Conservation (phyloP, 1,284 basidiomycete genomes). For the Porodaedalea pini region DNA sequence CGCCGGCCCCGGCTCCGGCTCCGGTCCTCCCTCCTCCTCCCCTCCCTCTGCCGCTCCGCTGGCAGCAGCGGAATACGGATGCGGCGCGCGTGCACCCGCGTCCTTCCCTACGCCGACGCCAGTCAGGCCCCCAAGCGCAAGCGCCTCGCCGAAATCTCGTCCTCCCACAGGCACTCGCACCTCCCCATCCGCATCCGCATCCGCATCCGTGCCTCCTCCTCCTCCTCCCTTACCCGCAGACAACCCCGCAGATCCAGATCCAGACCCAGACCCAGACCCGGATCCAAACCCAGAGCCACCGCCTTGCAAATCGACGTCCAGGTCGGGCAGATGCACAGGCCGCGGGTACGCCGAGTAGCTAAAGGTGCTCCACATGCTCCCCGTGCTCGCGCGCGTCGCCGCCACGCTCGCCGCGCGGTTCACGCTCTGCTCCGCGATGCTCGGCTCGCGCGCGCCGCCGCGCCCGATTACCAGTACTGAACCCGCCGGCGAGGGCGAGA, state of each 20-base stretch:
- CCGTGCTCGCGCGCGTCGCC: constrained; percentile 20
- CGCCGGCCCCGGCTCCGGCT: not conserved
- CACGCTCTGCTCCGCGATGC: constrained; percentile 14
- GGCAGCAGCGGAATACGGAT: constrained; percentile 14
- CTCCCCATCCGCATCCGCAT: not conserved
- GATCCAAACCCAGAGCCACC: not conserved
- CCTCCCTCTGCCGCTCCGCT: not conserved
- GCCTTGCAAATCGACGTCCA: constrained; percentile 15
- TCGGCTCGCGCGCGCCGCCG: constrained; percentile 7
- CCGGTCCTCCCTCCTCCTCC: not conserved
- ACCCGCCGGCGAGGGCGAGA: not conserved
- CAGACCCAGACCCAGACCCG: not conserved
- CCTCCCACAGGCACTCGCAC: not conserved
- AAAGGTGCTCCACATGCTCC: constrained; percentile 16
- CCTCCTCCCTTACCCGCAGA: not conserved
- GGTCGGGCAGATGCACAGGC: constrained; percentile 17
- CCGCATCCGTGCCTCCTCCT: not conserved
- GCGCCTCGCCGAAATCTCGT: not conserved
- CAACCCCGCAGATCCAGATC: too few species aligned
- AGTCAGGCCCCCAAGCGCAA: not conserved
- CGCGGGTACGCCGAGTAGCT: constrained; percentile 16
- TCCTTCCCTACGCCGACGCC: not conserved
- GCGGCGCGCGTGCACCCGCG: not conserved
- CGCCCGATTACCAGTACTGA: constrained; percentile 16
- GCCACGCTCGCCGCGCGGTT: constrained; percentile 20